Percentiles rank a stretch among this genome's conserved stretches.
These are phyloP conservation scores for Paradendryphiella salina DNA, from an alignment of 2,329 filamentous ascomycete genomes.

Conservation along the genomic window DNA sequence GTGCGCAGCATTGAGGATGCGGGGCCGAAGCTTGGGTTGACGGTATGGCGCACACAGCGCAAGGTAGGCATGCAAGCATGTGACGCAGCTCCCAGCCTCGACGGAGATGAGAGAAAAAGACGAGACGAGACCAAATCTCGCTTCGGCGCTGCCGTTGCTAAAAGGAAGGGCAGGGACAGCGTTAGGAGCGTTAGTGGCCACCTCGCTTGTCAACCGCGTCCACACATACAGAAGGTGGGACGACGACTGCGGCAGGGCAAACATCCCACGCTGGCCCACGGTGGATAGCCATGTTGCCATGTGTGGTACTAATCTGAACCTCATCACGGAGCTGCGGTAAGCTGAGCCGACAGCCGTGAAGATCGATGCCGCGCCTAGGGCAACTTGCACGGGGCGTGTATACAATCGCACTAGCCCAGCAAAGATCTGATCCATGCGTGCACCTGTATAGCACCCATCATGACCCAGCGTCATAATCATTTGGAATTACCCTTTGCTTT, in stretches of 20 bases:
- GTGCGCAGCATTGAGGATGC: slow-evolving; percentile 30
- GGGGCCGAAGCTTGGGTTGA: slow-evolving; percentile 34
- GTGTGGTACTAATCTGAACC: slow-evolving; percentile 7
- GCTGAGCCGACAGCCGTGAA: slow-evolving; percentile 30
- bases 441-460: slow-evolving; percentile 12
- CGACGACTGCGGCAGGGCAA: slow-evolving; percentile 13
- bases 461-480: slow-evolving; percentile 14
- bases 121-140: not conserved
- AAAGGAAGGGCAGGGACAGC: not conserved
- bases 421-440: slow-evolving; percentile 23
- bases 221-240: slow-evolving; percentile 16
- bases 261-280: slow-evolving; percentile 8
- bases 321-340: slow-evolving; percentile 40
- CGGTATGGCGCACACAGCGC: slow-evolving; percentile 25
- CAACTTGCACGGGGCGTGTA: slow-evolving; percentile 15
- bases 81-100: not conserved
- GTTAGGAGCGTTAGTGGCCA: slow-evolving; percentile 8
- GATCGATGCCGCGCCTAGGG: slow-evolving; percentile 25
- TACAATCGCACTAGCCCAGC: slow-evolving; percentile 26
- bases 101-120: not conserved
- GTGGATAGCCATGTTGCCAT: not conserved
- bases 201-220: slow-evolving; percentile 8
- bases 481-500: slow-evolving; percentile 13
- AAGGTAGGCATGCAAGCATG: slow-evolving; percentile 4
- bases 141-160: not conserved